Evolutionary conservation across 441 rosid species (phyloP), one percentile per base, ranked within the genome.

Genomic region (Geranium incanum): DNA sequence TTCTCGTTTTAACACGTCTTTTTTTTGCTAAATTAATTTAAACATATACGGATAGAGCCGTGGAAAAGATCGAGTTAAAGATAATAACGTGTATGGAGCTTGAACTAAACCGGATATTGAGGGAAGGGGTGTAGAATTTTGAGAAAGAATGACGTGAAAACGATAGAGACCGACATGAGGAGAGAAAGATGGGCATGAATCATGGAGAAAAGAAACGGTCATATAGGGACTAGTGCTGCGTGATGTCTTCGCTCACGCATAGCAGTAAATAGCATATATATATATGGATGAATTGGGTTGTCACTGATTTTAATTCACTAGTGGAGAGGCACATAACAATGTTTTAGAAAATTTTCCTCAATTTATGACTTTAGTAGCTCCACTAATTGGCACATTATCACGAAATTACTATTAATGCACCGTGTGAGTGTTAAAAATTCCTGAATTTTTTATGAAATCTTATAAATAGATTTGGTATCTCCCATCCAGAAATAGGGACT

Each of bases 171-270:
- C 77, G 59, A 75, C 70, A 65, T 70, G 77, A n/a, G 77, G 50
- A 36, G 65, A 45, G 69, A 62, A 15, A 52, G 60, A 55, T 5
- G 62, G 21, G 45, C 59, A 59, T 33, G 66, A 65, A 69, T 73
- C 36, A 59, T 73, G 43, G 62, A 38, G 68, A 19, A 52, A 6
- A 48, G 59, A 52, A 74, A 70, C 21, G 57, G 50, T 66, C 19
- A 28, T 16, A 4, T 70, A 28, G 33, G 33, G 33, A 28, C 33
- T 28, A 69, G 68, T 66, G 74, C 59, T 19, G 55, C 37, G n/a
- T 59, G 70, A 71, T 33, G 68, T 43, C 45, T 69, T 71, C 78
- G 11, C 2, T 70, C 72, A 75, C 76, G 76, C 74, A 66, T 69
- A 7, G 69, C 66, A 19, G 28, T 33, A 67, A 59, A 16, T 67